These are phyloP conservation scores for Botrytis deweyae DNA, from an alignment of 2,329 filamentous ascomycete species.

Conservation along the genomic window DNA sequence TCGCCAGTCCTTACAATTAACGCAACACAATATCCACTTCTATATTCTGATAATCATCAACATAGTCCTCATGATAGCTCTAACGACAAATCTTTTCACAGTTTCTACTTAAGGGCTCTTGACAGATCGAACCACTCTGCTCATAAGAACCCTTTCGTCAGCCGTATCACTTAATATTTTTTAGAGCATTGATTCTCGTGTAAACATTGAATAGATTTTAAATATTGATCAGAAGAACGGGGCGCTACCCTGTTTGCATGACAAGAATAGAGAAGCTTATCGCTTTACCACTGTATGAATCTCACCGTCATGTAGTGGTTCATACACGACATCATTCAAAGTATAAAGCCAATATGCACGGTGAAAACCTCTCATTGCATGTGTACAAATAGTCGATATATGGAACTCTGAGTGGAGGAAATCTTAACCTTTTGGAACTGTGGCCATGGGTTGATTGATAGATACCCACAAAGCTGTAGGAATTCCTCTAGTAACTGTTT, in stretches of 20 bases:
- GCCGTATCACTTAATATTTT: too few species aligned
- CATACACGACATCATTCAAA: neutral
- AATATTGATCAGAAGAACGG: neutral
- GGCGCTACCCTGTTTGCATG: too few species aligned
- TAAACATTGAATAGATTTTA: too few species aligned
- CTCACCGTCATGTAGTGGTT: neutral
- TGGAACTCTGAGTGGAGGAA: neutral
- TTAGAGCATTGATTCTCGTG: too few species aligned
- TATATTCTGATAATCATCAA: too few species aligned
- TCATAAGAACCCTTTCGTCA: too few species aligned
- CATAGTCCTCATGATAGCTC: too few species aligned
- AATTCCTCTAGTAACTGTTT: neutral
- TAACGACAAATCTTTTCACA: too few species aligned
- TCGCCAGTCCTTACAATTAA: too few species aligned
- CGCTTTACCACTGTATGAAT: neutral
- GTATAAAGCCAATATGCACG: neutral
- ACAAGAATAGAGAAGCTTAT: neutral
- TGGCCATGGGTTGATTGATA: neutral
- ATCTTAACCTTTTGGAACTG: neutral
- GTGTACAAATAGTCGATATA: neutral
- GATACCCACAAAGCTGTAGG: neutral
- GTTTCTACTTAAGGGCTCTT: too few species aligned
- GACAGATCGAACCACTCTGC: too few species aligned
- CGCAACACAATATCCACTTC: too few species aligned
- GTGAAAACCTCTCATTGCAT: neutral